phyloP scores from a whole-genome alignment of 2,329 filamentous ascomycete genomes.

The Pseudogymnoascus sp. region DNA sequence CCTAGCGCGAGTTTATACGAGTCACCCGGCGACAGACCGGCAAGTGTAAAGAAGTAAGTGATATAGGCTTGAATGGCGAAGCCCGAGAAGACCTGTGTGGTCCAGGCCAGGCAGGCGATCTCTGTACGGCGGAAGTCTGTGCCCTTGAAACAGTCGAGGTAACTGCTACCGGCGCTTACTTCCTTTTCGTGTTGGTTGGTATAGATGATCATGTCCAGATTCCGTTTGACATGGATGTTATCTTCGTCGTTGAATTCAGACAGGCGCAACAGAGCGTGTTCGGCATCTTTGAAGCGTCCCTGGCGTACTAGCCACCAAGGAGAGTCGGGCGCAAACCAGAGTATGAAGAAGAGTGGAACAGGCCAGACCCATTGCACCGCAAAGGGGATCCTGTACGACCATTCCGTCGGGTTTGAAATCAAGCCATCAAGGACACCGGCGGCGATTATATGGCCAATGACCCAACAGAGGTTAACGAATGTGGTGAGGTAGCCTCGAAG shows the following conservation, averaged over 20 bases:
- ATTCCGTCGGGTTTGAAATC: slow-evolving; percentile 9
- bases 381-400: slow-evolving; percentile 14
- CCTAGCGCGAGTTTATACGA: slow-evolving; percentile 48
- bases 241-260: slow-evolving; percentile 33
- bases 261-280: slow-evolving; percentile 20
- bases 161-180: slow-evolving; percentile 63
- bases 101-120: slow-evolving; percentile 58
- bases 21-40: slow-evolving; percentile 39
- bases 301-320: slow-evolving; percentile 43
- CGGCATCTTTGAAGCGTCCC: slow-evolving; percentile 37
- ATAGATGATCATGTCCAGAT: slow-evolving; percentile 44
- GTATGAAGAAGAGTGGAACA: slow-evolving; percentile 36
- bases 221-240: slow-evolving; percentile 47
- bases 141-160: slow-evolving; percentile 77
- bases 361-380: slow-evolving; percentile 40
- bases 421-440: slow-evolving; percentile 36
- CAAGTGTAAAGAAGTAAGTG: slow-evolving; percentile 51
- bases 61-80: slow-evolving; percentile 55
- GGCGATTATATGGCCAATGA: slow-evolving; percentile 42
- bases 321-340: slow-evolving; percentile 40
- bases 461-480: slow-evolving; percentile 52
- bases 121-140: slow-evolving; percentile 72
- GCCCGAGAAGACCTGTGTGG: slow-evolving; percentile 55
- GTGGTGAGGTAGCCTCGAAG: slow-evolving; percentile 49
- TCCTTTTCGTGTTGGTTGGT: slow-evolving; percentile 48